phyloP scores from a whole-genome alignment of 2,329 filamentous ascomycete species.

The Esteya vermicola region DNA sequence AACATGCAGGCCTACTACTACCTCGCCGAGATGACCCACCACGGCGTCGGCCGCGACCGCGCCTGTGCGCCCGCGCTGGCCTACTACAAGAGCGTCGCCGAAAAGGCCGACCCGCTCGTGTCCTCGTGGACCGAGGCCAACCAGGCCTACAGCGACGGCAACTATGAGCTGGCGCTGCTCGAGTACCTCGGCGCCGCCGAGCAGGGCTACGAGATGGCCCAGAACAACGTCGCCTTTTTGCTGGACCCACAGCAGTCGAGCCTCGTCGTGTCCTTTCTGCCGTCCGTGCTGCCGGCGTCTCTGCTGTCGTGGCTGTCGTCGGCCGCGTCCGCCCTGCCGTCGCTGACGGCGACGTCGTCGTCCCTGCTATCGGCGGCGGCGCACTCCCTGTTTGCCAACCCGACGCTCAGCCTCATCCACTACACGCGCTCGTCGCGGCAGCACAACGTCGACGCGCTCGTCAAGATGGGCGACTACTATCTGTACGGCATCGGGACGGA shows the following conservation, averaged over 20 bases:
- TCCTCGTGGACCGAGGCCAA: conserved; percentile 77
- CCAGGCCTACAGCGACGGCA: conserved; percentile 62
- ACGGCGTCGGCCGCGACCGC: conserved; percentile 66
- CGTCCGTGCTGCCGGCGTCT: too few relatives aligned
- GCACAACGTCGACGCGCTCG: conserved; percentile 79
- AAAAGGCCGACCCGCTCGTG: conserved; percentile 57
- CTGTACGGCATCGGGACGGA: conserved; percentile 64
- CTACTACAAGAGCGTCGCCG: conserved; percentile 72
- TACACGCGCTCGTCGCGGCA: conserved; percentile 94
- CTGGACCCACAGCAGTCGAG: conserved; percentile 59
- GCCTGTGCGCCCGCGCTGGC: conserved; percentile 62
- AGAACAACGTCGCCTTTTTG: conserved; percentile 80
- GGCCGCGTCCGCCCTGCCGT: too few relatives aligned
- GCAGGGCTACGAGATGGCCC: conserved; percentile 78
- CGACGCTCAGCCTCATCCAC: conserved; percentile 64
- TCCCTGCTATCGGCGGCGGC: too few relatives aligned
- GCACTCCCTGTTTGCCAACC: conserved; percentile 34
- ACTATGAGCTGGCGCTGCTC: conserved; percentile 66
- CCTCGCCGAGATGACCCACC: conserved; percentile 71
- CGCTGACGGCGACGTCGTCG: too few relatives aligned
- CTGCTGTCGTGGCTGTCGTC: too few relatives aligned
- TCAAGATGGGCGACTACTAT: conserved; percentile 99
- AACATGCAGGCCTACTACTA: conserved; percentile 89
- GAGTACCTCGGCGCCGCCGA: conserved; percentile 79
- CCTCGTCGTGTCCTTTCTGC: too few relatives aligned